phyloP scores from a whole-genome alignment of 768 basidiomycete genomes.

The Coprinopsis marcescibilis region DNA sequence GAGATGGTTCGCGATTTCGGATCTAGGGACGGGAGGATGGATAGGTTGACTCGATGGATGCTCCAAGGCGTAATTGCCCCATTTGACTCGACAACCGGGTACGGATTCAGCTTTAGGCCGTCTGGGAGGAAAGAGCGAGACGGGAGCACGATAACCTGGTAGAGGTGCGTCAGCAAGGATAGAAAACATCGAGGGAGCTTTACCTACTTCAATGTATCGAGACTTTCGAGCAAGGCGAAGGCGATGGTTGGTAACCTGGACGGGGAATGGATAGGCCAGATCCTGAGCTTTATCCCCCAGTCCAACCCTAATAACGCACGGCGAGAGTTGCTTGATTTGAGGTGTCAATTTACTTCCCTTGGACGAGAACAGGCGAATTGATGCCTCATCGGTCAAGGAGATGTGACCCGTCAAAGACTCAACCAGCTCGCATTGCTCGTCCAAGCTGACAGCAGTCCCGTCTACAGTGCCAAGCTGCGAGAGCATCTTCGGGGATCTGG shows the following conservation, averaged over 20 bases:
- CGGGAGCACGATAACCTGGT: constrained; percentile 23
- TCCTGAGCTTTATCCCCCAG: constrained; percentile 9
- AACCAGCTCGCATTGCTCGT: constrained; percentile 23
- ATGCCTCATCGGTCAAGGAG: constrained; percentile 12
- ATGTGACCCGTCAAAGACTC: constrained; percentile 13
- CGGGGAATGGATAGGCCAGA: constrained; percentile 12
- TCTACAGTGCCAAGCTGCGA: constrained; percentile 16
- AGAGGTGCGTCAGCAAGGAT: constrained; percentile 13
- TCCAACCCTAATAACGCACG: constrained; percentile 10
- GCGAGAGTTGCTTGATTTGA: constrained; percentile 6
- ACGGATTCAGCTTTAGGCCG: constrained; percentile 12
- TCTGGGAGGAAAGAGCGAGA: constrained; percentile 7
- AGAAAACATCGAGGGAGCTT: no score
- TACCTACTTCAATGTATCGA: constrained; percentile 39
- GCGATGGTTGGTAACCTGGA: constrained; percentile 5
- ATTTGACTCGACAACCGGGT: constrained; percentile 13
- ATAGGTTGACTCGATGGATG: constrained; percentile 35
- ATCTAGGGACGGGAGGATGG: constrained; percentile 27
- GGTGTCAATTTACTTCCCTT: constrained; percentile 15
- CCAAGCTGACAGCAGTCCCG: constrained; percentile 16
- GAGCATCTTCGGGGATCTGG: neutral
- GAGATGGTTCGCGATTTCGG: constrained; percentile 9
- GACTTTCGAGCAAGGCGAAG: constrained; percentile 51
- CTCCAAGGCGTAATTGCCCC: constrained; percentile 21
- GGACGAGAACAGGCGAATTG: constrained; percentile 11